Evolutionary conservation across 257 asterid genomes (phyloP), one percentile per base, ranked within the genome.

Genomic region (Rehmannia glutinosa): DNA sequence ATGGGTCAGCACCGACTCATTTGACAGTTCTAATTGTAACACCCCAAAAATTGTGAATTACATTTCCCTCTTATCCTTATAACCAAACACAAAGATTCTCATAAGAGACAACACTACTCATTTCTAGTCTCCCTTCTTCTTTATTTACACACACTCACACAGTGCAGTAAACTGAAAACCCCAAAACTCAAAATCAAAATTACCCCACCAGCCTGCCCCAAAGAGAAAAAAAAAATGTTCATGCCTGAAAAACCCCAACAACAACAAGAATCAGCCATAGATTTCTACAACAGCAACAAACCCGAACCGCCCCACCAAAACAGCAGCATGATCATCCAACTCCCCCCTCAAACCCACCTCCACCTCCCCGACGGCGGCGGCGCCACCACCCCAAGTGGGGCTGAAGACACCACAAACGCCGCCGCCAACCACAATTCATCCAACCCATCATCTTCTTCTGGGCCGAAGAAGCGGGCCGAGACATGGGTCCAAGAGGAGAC

Each of bases 401-500:
- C 76, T 3, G 88, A 83, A 0, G 87, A 81, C 51, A 21, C 62
- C 65, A 20, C 8, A 19, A 5, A 68, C 62, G 35, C 61, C 61
- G 20, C 70, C 53, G 19, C 69, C 54, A 80, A 74, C 49, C 82
- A 78, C 54, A 66, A 64, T 38, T 45, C 74, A 2, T 38, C 72
- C 13, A 38, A 28, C 66, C 60, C 59, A 30, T 13, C 77, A 36
- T 66, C 75, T 17, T 71, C 81, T 15, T 66, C 83, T 1, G 88
- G 80, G 45, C 79, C 96, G 2, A 92, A 92, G 82, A 92, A 89
- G 50, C 76, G 98, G 62, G 97, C 95, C 9, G 98, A 90, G 76
- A 87, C 97, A 11, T 92, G 98, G 98, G 88, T 75, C 20, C 96
- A 80, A 41, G 97, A 89, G 13, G 98, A 92, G 62, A 92, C 96